Conservation (phyloP, 2,329 filamentous ascomycete species). For the Paecilomyces sp. region DNA sequence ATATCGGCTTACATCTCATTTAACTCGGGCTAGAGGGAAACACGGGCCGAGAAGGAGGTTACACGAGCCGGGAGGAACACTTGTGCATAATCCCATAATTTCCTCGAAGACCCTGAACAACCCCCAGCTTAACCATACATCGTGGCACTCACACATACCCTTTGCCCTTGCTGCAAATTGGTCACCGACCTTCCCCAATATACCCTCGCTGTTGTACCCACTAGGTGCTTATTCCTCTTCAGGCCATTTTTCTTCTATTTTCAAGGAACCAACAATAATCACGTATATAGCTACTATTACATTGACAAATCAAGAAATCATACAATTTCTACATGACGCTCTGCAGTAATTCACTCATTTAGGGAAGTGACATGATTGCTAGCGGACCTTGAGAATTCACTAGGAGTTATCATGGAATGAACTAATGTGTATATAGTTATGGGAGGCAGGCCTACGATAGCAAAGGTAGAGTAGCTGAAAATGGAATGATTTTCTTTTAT, state of each 20-base stretch:
- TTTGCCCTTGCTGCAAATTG: neutral
- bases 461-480: neutral
- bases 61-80: neutral
- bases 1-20: neutral
- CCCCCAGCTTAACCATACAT: neutral
- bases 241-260: neutral
- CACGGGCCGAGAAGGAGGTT: neutral
- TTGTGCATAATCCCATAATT: neutral
- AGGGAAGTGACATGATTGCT: neutral
- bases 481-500: neutral
- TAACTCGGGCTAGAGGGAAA: neutral
- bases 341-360: too few species aligned
- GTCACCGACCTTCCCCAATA: neutral
- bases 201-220: neutral
- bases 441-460: neutral
- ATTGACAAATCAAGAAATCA: neutral
- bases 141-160: neutral
- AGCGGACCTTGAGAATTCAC: neutral
- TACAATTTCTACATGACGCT: neutral
- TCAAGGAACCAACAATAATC: neutral
- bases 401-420: neutral
- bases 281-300: neutral
- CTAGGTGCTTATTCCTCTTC: neutral
- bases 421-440: neutral
- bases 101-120: neutral